These are phyloP conservation scores for Wickerhamomyces alni DNA, from an alignment of 805 yeast species.

Conservation along the genomic window DNA sequence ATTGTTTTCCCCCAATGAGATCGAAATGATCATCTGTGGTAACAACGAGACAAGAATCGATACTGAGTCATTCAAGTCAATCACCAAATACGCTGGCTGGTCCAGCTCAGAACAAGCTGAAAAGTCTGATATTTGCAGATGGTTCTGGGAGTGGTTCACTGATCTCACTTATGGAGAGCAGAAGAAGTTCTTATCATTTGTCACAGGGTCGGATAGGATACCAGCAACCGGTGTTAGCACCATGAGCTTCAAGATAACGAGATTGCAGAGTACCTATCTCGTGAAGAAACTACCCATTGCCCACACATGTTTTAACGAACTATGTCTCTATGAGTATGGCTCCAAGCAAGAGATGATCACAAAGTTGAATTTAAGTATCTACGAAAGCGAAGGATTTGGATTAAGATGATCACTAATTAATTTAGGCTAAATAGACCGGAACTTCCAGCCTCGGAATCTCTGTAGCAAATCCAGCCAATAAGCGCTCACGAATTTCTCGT, in stretches of 20 bases:
- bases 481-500: neutral
- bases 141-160: slow-evolving; percentile 88
- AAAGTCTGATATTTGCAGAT: slow-evolving; percentile 41
- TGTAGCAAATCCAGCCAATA: neutral
- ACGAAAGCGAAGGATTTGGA: slow-evolving; percentile 85
- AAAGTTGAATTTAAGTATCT: slow-evolving; percentile 64
- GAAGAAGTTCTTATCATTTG: slow-evolving; percentile 61
- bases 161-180: slow-evolving; percentile 41
- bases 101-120: slow-evolving; percentile 30
- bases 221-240: slow-evolving; percentile 91
- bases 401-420: slow-evolving; percentile 37
- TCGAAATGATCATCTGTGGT: slow-evolving; percentile 75
- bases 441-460: too few species aligned
- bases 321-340: slow-evolving; percentile 66
- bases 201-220: slow-evolving; percentile 86
- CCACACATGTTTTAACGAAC: slow-evolving; percentile 92
- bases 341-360: slow-evolving; percentile 44
- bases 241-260: slow-evolving; percentile 64
- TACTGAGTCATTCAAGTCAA: slow-evolving; percentile 55
- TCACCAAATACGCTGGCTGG: slow-evolving; percentile 74
- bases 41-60: slow-evolving; percentile 62
- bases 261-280: slow-evolving; percentile 28
- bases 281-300: slow-evolving; percentile 65
- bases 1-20: slow-evolving; percentile 74
- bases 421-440: neutral